phyloP scores from a whole-genome alignment of 768 basidiomycete genomes.

The Termitomyces sp. region DNA sequence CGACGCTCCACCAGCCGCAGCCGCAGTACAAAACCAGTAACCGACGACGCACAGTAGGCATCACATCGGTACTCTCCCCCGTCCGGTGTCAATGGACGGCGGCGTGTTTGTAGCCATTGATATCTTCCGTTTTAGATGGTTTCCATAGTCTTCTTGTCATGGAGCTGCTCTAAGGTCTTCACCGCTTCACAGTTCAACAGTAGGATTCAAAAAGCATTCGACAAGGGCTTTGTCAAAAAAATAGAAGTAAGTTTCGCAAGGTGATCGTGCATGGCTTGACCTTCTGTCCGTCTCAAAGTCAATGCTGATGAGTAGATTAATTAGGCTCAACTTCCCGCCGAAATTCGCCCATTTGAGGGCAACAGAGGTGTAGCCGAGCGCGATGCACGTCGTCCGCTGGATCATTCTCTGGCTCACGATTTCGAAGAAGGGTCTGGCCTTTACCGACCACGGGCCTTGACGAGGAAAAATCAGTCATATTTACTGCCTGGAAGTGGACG shows the following conservation, averaged over 20 bases:
- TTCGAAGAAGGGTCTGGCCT: too few relatives aligned
- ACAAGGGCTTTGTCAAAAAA: neutral
- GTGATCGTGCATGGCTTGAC: too few relatives aligned
- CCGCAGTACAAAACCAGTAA: neutral
- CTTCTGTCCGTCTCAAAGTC: too few relatives aligned
- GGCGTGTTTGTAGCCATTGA: neutral
- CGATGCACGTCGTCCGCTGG: neutral
- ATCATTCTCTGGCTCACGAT: neutral
- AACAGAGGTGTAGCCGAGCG: neutral
- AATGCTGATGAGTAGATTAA: neutral
- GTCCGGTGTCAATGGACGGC: neutral
- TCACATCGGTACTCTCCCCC: slow-evolving; percentile 13
- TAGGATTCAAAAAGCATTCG: neutral
- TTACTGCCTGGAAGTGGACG: too few relatives aligned
- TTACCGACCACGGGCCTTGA: too few relatives aligned
- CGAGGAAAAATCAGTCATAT: too few relatives aligned
- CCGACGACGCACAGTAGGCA: slow-evolving; percentile 5
- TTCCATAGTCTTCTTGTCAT: too few relatives aligned
- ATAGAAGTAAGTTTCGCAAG: neutral
- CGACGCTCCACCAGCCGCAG: slow-evolving; percentile 2
- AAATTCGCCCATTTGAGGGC: neutral
- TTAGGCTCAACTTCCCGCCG: neutral
- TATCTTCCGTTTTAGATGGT: too few relatives aligned
- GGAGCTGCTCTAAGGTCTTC: neutral
- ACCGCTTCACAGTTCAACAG: neutral